Conservation (phyloP, 768 basidiomycete genomes). For the Arthromyces matolae region DNA sequence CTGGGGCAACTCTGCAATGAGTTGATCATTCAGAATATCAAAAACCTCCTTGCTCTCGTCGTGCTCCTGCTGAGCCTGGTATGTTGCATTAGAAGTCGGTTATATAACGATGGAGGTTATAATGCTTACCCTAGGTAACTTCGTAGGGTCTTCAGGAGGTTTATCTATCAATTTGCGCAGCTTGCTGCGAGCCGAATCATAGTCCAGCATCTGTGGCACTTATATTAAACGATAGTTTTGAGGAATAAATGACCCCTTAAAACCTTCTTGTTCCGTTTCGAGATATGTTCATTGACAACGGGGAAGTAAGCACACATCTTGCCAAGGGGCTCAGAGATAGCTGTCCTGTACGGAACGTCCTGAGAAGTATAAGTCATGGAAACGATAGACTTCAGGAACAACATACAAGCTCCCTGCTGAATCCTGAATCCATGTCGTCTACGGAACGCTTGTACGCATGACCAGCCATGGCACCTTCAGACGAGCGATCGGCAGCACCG, state of each 20-base stretch:
- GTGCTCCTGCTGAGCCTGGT: constrained; percentile 88
- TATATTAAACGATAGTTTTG: too few species aligned
- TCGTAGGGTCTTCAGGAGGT: constrained; percentile 89
- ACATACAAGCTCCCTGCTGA: constrained; percentile 79
- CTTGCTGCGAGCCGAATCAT: constrained; percentile 88
- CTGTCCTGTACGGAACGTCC: constrained; percentile 93
- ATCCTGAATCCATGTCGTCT: constrained; percentile 85
- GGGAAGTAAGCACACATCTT: constrained; percentile 97
- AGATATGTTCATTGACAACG: constrained; percentile 87
- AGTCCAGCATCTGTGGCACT: constrained; percentile 75
- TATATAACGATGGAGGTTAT: background rate
- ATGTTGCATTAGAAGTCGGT: background rate
- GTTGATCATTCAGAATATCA: constrained; percentile 87
- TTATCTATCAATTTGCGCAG: constrained; percentile 88
- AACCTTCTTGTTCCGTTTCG: constrained; percentile 97
- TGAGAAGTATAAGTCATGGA: constrained; percentile 30
- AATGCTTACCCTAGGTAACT: constrained; percentile 57
- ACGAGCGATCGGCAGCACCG: constrained; percentile 73
- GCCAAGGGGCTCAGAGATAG: constrained; percentile 91
- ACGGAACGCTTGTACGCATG: constrained; percentile 95
- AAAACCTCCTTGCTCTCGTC: constrained; percentile 95
- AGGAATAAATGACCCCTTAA: background rate
- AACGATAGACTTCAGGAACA: background rate
- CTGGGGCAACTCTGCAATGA: constrained; percentile 87
- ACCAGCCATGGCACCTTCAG: constrained; percentile 94